Percentiles rank a stretch among this genome's conserved stretches.
These are phyloP conservation scores for Ustilago vetiveriae DNA, from an alignment of 1,284 basidiomycete species.

Conservation along the genomic window DNA sequence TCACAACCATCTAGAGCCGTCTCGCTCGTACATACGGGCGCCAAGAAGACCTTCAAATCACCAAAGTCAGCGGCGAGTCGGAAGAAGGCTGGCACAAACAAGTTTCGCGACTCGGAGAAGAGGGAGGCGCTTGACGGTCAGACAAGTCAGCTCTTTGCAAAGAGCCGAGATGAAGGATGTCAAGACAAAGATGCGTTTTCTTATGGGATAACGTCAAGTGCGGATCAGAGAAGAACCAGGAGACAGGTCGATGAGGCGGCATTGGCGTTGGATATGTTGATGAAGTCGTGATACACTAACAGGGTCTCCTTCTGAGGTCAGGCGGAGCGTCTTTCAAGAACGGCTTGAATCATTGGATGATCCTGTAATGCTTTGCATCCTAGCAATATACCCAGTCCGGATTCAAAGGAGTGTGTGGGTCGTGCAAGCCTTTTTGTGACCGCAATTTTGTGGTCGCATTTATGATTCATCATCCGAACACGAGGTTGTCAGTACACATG, in stretches of 20 bases:
- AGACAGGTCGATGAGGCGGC: slow-evolving; percentile 28
- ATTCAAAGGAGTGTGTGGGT: too few relatives aligned
- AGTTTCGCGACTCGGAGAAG: slow-evolving; percentile 25
- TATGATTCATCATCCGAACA: too few relatives aligned
- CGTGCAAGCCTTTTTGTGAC: too few relatives aligned
- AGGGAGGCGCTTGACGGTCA: slow-evolving; percentile 22
- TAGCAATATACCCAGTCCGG: too few relatives aligned
- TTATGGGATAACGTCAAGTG: slow-evolving; percentile 7
- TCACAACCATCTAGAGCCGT: background rate
- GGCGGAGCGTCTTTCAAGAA: background rate
- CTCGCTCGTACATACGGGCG: slow-evolving; percentile 15
- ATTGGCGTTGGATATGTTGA: slow-evolving; percentile 20
- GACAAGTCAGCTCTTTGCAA: slow-evolving; percentile 11
- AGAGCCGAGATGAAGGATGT: background rate
- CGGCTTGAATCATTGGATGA: too few relatives aligned
- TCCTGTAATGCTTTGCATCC: too few relatives aligned
- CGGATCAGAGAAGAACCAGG: slow-evolving; percentile 20
- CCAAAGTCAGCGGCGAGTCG: background rate
- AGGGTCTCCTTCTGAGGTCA: background rate
- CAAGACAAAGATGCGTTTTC: slow-evolving; percentile 20
- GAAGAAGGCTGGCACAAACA: slow-evolving; percentile 18
- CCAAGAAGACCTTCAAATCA: slow-evolving; percentile 11
- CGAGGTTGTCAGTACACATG: too few relatives aligned
- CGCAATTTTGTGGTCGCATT: too few relatives aligned
- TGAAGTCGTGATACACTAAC: slow-evolving; percentile 19